phyloP scores from a whole-genome alignment of 805 yeast genomes.

The Candida ponderosae region DNA sequence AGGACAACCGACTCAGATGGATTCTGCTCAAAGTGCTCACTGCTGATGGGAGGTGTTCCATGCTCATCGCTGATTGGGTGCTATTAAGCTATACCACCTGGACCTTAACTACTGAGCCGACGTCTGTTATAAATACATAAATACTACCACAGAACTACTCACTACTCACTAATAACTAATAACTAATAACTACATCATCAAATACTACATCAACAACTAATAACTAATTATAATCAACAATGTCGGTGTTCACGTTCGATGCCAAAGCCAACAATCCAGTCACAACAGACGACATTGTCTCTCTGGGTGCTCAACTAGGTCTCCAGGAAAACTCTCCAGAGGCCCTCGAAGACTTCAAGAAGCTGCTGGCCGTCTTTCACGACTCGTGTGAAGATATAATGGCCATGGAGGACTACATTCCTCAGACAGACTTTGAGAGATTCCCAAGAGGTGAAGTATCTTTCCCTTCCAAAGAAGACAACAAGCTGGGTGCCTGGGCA shows the following conservation, averaged over 20 bases:
- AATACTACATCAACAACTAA: too few species aligned
- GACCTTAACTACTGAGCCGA: too few species aligned
- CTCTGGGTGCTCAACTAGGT: constrained; percentile 18
- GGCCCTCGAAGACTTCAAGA: constrained; percentile 18
- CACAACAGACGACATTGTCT: constrained; percentile 14
- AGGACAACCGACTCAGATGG: too few species aligned
- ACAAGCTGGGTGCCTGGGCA: constrained; percentile 27
- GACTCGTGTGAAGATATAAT: constrained; percentile 18
- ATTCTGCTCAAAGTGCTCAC: too few species aligned
- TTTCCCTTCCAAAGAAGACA: constrained; percentile 16
- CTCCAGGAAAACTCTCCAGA: constrained; percentile 12
- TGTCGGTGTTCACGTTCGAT: constrained; percentile 22
- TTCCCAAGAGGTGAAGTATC: constrained; percentile 24
- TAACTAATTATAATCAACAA: too few species aligned
- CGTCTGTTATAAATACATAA: too few species aligned
- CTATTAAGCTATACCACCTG: too few species aligned
- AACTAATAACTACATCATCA: too few species aligned
- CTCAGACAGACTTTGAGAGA: constrained; percentile 20
- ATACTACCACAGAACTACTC: too few species aligned
- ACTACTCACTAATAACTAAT: too few species aligned
- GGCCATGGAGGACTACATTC: constrained; percentile 23
- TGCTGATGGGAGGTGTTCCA: too few species aligned
- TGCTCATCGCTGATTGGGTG: too few species aligned
- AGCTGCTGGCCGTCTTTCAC: constrained; percentile 21
- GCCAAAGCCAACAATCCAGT: constrained; percentile 17